phyloP scores from a whole-genome alignment of 2,329 filamentous ascomycete genomes.

The Aspergillus sp. region DNA sequence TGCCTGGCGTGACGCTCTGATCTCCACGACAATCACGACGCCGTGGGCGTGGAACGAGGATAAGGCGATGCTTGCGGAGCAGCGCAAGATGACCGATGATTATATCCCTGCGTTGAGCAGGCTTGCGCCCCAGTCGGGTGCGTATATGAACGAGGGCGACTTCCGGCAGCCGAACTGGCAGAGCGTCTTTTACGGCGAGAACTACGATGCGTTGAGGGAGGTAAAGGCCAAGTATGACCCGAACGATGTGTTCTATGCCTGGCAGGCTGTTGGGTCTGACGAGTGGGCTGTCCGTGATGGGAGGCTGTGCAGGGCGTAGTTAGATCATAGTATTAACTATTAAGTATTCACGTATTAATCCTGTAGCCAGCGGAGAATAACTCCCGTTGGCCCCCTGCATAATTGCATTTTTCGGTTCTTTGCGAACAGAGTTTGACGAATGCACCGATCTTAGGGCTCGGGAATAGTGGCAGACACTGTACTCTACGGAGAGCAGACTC shows the following conservation, averaged over 20 bases:
- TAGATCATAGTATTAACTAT: no score
- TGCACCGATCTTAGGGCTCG: no score
- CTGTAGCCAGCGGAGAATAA: no score
- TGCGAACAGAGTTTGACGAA: no score
- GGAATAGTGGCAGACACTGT: no score
- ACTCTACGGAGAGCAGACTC: no score
- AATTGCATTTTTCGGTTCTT: no score
- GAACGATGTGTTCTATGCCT: slow-evolving; percentile 9
- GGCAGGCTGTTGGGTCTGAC: slow-evolving; percentile 7
- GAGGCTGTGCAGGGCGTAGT: slow-evolving; percentile 1
- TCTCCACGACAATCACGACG: slow-evolving; percentile 35
- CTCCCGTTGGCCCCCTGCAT: no score
- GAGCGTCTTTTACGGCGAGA: slow-evolving; percentile 8
- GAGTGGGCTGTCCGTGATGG: slow-evolving; percentile 1
- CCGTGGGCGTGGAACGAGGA: slow-evolving; percentile 38
- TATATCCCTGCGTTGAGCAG: slow-evolving; percentile 37
- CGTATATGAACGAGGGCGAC: slow-evolving; percentile 14
- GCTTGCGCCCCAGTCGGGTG: slow-evolving; percentile 32
- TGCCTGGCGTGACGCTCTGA: slow-evolving; percentile 46
- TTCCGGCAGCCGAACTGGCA: slow-evolving; percentile 11
- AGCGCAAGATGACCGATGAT: slow-evolving; percentile 41
- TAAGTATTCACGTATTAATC: no score
- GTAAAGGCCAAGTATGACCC: slow-evolving; percentile 14
- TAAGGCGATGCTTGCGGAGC: slow-evolving; percentile 33
- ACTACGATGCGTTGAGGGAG: slow-evolving; percentile 4